Evolutionary conservation across 164 flowering plant species (phyloP).

Genomic region (Magnolia sinica): DNA sequence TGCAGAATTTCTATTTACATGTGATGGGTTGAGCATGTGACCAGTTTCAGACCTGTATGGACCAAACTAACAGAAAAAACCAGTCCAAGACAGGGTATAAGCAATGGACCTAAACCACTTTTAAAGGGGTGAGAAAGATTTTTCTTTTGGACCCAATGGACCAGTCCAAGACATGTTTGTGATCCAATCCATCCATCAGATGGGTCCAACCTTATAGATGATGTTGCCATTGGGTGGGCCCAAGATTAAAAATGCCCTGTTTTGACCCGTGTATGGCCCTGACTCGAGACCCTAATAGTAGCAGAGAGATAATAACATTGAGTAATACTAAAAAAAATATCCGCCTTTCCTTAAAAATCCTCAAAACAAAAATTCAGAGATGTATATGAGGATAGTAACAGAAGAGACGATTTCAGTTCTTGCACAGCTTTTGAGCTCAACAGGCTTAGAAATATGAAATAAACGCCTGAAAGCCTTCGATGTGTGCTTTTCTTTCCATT

Average conservation of each 20-base stretch:
- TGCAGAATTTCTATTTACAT: too few species aligned
- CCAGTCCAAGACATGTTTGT: neutral
- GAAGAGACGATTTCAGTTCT: slow-evolving; percentile 1
- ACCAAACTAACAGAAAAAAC: too few species aligned
- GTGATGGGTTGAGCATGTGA: too few species aligned
- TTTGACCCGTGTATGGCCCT: neutral
- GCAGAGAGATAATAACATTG: neutral
- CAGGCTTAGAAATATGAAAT: neutral
- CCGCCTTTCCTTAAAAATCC: neutral
- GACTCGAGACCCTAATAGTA: too few species aligned
- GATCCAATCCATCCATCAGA: neutral
- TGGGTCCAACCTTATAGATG: neutral
- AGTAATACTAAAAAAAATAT: neutral
- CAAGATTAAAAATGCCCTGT: neutral
- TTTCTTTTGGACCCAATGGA: too few species aligned
- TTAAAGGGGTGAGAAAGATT: too few species aligned
- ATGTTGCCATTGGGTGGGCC: too few species aligned
- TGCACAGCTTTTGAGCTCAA: slow-evolving; percentile 22
- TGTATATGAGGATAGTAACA: neutral
- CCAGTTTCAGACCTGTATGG: too few species aligned
- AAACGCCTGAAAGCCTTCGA: slow-evolving; percentile 24
- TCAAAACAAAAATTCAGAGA: neutral
- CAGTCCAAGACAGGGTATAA: too few species aligned
- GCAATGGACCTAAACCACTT: too few species aligned
- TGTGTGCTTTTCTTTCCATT: slow-evolving; percentile 10